Conservation (phyloP, 2,329 filamentous ascomycete genomes). For the Cryphonectria radicalis region DNA sequence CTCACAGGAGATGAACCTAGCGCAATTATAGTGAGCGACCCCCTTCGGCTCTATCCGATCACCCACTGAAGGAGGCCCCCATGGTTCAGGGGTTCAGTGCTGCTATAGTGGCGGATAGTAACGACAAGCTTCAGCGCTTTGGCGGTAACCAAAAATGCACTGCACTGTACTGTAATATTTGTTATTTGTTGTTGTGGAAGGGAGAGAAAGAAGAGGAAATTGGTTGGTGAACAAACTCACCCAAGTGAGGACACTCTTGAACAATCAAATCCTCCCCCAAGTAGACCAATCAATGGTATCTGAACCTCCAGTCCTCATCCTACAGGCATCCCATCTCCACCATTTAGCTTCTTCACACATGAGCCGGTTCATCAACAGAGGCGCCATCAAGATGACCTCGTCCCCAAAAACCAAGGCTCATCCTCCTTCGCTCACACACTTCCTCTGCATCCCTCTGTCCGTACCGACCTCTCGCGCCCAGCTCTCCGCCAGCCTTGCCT, state of each 20-base stretch:
- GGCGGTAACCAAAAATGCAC: neutral
- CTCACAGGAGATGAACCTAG: neutral
- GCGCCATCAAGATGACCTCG: slow-evolving; percentile 40
- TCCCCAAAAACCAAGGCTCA: slow-evolving; percentile 38
- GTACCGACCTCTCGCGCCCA: slow-evolving; percentile 64
- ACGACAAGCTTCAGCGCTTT: neutral
- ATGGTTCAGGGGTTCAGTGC: slow-evolving; percentile 11
- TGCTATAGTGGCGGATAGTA: neutral
- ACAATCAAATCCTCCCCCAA: no score
- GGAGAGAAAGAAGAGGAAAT: no score
- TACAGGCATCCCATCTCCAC: no score
- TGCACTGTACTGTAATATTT: neutral
- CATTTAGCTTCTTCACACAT: neutral
- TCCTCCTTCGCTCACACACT: slow-evolving; percentile 67
- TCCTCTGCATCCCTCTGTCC: slow-evolving; percentile 75
- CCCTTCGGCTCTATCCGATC: slow-evolving; percentile 8
- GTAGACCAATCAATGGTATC: no score
- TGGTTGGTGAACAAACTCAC: neutral
- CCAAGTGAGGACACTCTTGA: no score
- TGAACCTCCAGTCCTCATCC: no score
- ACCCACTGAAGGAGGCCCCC: neutral
- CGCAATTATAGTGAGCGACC: neutral
- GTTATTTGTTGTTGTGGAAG: no score
- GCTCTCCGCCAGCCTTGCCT: slow-evolving; percentile 63
- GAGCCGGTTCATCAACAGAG: slow-evolving; percentile 17